phyloP scores from a whole-genome alignment of 1,284 basidiomycete genomes.

The Sphagnurus paluster region DNA sequence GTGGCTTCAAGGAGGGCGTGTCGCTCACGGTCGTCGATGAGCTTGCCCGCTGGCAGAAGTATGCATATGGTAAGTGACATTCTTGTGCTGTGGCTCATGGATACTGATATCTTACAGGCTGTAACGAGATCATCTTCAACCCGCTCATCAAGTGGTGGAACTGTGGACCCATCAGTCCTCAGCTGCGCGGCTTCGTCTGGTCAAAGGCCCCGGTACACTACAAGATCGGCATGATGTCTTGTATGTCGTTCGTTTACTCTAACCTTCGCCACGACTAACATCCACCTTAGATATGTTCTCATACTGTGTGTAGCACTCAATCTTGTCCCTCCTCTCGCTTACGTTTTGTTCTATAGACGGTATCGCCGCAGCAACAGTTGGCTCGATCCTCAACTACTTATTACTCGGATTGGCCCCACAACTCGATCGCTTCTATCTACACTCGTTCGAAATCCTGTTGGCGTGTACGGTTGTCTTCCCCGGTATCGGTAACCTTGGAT shows the following conservation, averaged over 20 bases:
- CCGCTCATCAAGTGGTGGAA: constrained; percentile 73
- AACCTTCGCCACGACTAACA: constrained; percentile 1
- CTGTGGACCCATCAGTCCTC: constrained; percentile 72
- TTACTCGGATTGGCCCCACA: constrained; percentile 65
- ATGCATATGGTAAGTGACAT: constrained; percentile 52
- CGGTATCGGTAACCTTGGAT: constrained; percentile 73
- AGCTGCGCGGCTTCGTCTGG: constrained; percentile 77
- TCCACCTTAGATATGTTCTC: constrained; percentile 74
- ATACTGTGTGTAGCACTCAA: constrained; percentile 47
- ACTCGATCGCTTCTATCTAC: constrained; percentile 69
- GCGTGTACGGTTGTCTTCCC: constrained; percentile 80
- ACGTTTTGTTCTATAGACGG: constrained; percentile 49
- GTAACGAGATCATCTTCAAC: constrained; percentile 78
- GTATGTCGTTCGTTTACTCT: constrained; percentile 57
- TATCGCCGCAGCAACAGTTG: constrained; percentile 65
- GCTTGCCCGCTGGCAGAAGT: constrained; percentile 86
- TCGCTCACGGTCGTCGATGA: constrained; percentile 81
- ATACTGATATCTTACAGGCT: constrained; percentile 33
- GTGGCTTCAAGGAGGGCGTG: constrained; percentile 88
- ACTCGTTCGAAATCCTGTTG: constrained; percentile 75
- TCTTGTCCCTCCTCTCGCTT: neutral
- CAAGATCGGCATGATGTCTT: constrained; percentile 79
- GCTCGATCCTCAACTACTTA: constrained; percentile 73
- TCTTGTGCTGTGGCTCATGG: constrained; percentile 9
- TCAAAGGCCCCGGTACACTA: constrained; percentile 77